Evolutionary conservation across 2,329 filamentous ascomycete species (phyloP).

Genomic region (Phialemonium atrogriseum): DNA sequence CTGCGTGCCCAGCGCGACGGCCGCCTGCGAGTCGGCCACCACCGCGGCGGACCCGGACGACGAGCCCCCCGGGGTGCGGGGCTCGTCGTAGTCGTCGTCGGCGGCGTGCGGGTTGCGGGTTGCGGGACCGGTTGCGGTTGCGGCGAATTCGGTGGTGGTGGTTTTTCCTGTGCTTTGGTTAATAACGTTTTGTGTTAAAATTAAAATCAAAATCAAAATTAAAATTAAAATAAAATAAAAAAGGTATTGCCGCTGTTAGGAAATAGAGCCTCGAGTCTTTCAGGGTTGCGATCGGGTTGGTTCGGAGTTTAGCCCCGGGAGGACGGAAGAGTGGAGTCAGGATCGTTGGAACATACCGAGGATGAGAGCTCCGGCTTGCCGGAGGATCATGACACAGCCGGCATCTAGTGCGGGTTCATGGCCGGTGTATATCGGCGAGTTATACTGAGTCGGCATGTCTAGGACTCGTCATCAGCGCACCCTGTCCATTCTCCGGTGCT

Average conservation of each 20-base stretch:
- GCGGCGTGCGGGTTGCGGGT: conserved; percentile 54
- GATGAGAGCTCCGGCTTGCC: conserved; percentile 48
- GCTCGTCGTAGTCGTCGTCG: no score
- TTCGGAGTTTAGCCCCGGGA: no score
- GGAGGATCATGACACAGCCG: conserved; percentile 39
- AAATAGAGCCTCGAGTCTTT: no score
- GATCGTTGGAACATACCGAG: conserved; percentile 24
- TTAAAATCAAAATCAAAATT: no score
- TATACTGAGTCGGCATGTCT: conserved; percentile 50
- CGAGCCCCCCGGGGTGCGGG: conserved; percentile 56
- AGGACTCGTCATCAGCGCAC: conserved; percentile 3
- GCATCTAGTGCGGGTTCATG: conserved; percentile 41
- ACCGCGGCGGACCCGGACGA: conserved; percentile 59
- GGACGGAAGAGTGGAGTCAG: no score
- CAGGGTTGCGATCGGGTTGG: no score
- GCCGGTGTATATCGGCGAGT: conserved; percentile 44
- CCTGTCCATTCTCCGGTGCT: neutral
- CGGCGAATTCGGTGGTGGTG: conserved; percentile 57
- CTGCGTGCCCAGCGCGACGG: conserved; percentile 55
- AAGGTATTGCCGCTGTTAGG: no score
- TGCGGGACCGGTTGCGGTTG: conserved; percentile 41
- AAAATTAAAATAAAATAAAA: neutral
- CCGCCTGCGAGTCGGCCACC: conserved; percentile 56
- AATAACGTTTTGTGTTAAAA: no score
- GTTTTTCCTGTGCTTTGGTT: conserved; percentile 39